Conservation (phyloP, 2,329 filamentous ascomycete genomes). For the Cytospora paraplurivora region DNA sequence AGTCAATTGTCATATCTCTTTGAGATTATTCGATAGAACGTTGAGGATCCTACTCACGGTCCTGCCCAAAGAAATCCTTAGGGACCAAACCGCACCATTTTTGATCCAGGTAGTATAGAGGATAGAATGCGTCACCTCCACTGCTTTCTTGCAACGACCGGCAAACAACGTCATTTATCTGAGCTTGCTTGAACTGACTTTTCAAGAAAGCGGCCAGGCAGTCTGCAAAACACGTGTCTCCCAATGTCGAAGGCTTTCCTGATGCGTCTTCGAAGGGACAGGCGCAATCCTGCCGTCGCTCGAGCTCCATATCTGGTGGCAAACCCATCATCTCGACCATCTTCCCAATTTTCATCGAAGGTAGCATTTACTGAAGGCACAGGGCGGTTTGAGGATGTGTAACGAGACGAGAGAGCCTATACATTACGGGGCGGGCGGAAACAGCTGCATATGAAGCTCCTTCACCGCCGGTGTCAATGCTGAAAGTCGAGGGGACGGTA, state of each 20-base stretch:
- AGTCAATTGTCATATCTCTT: constrained; percentile 28
- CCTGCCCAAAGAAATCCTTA: constrained; percentile 39
- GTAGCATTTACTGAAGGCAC: not conserved
- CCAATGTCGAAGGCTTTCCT: not conserved
- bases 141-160: constrained; percentile 11
- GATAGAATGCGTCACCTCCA: constrained; percentile 38
- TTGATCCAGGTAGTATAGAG: constrained; percentile 56
- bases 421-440: constrained; percentile 16
- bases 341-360: not conserved
- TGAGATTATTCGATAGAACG: constrained; percentile 25
- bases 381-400: constrained; percentile 6
- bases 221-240: constrained; percentile 10
- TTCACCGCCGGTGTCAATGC: constrained; percentile 1
- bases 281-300: constrained; percentile 13
- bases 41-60: constrained; percentile 45
- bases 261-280: constrained; percentile 25
- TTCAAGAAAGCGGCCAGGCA: constrained; percentile 21
- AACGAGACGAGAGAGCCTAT: constrained; percentile 13
- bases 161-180: constrained; percentile 19
- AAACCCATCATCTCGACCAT: not conserved
- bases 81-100: constrained; percentile 52
- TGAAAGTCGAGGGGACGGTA: constrained; percentile 3
- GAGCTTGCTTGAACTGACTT: constrained; percentile 3
- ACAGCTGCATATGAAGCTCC: constrained; percentile 9
- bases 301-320: constrained; percentile 11